A percentile compares a stretch with the other conserved stretches of the same genome.
phyloP scores from a whole-genome alignment of 2,329 filamentous ascomycete genomes.

The Cladophialophora yegresii region DNA sequence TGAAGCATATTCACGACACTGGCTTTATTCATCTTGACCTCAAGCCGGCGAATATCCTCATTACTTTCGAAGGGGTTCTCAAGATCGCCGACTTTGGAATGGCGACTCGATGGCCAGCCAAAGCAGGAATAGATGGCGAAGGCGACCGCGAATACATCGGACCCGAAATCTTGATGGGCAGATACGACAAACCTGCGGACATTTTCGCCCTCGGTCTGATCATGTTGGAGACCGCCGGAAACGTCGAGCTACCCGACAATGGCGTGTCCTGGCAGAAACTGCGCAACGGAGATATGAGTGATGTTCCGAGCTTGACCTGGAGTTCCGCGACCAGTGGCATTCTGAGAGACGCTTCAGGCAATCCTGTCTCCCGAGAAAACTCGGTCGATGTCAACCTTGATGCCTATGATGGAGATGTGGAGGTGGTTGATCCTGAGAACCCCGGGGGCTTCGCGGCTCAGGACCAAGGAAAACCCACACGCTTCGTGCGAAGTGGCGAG shows the following conservation, averaged over 20 bases:
- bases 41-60: conserved; percentile 67
- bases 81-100: conserved; percentile 71
- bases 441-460: conserved; percentile 29
- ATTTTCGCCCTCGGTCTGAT: conserved; percentile 93
- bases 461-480: conserved; percentile 39
- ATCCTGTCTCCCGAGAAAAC: conserved; percentile 56
- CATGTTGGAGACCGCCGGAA: conserved; percentile 90
- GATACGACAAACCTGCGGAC: conserved; percentile 87
- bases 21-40: conserved; percentile 74
- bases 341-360: conserved; percentile 71
- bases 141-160: conserved; percentile 96
- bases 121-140: conserved; percentile 78
- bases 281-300: conserved; percentile 82
- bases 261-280: conserved; percentile 88
- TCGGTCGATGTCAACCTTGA: conserved; percentile 50
- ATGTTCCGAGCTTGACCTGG: conserved; percentile 84
- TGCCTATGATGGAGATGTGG: conserved; percentile 36
- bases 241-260: conserved; percentile 91
- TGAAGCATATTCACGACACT: conserved; percentile 85
- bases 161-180: conserved; percentile 83
- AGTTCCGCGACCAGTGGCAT: conserved; percentile 69
- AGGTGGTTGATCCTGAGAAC: conserved; percentile 40
- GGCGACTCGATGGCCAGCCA: conserved; percentile 75
- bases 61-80: conserved; percentile 65
- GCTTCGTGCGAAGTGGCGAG: conserved; percentile 54